These are phyloP conservation scores for Xylariaceae sp. DNA, from an alignment of 2,329 filamentous ascomycete genomes.

Conservation along the genomic window DNA sequence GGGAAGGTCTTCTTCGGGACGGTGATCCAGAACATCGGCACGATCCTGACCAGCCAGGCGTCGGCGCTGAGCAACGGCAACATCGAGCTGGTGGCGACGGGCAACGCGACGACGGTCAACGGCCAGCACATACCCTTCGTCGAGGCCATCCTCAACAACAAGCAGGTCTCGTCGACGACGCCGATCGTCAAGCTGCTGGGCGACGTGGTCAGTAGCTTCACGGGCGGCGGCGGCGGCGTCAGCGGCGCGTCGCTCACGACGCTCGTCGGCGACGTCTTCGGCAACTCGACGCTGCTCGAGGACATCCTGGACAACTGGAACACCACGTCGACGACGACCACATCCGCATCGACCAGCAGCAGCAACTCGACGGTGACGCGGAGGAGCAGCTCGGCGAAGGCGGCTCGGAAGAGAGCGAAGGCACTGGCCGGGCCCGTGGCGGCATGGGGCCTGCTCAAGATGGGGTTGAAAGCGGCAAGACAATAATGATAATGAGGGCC, in stretches of 20 bases:
- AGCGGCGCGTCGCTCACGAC: constrained; percentile 23
- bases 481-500: no score
- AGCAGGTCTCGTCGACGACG: constrained; percentile 27
- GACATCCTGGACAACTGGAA: constrained; percentile 30
- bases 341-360: not conserved
- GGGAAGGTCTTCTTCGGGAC: constrained; percentile 33
- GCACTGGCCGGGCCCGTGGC: constrained; percentile 13
- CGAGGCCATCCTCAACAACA: constrained; percentile 34
- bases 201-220: constrained; percentile 30
- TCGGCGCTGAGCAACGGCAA: constrained; percentile 29
- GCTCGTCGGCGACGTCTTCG: constrained; percentile 29
- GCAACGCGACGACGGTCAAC: constrained; percentile 33
- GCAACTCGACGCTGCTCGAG: constrained; percentile 32
- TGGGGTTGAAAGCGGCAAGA: constrained; percentile 23
- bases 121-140: constrained; percentile 35
- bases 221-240: constrained; percentile 16
- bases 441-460: constrained; percentile 21
- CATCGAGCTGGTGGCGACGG: constrained; percentile 33
- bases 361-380: constrained; percentile 5
- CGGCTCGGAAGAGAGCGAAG: constrained; percentile 9
- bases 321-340: constrained; percentile 4
- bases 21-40: constrained; percentile 33
- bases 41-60: constrained; percentile 31
- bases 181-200: constrained; percentile 31
- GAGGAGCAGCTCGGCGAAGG: constrained; percentile 7